A percentile compares a stretch with the other conserved stretches of the same genome.
phyloP scores from a whole-genome alignment of 1,284 basidiomycete species.

The Sphagnurus paluster region DNA sequence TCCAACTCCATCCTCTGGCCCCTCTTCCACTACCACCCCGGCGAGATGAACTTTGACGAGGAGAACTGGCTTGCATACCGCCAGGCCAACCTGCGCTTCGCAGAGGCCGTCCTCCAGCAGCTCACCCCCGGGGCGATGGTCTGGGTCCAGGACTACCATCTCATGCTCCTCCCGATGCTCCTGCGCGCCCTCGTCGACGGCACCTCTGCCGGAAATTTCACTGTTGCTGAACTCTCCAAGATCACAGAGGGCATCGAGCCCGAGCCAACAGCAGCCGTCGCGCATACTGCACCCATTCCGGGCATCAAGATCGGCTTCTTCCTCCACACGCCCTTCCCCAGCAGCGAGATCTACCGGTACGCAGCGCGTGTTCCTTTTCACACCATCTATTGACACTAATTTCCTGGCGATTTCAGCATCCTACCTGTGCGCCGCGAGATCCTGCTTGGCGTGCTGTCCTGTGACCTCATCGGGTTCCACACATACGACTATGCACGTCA shows the following conservation, averaged over 20 bases:
- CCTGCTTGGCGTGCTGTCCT: slow-evolving; percentile 91
- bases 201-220: slow-evolving; percentile 59
- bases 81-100: slow-evolving; percentile 95
- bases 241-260: slow-evolving; percentile 77
- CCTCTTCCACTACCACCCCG: slow-evolving; percentile 97
- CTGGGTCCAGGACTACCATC: slow-evolving; percentile 98
- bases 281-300: slow-evolving; percentile 41
- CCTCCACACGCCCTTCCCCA: slow-evolving; percentile 98
- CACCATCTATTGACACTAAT: neutral
- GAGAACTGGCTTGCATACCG: slow-evolving; percentile 98
- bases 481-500: slow-evolving; percentile 99
- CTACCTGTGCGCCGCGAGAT: slow-evolving; percentile 97
- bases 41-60: slow-evolving; percentile 99
- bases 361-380: slow-evolving; percentile 4
- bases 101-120: slow-evolving; percentile 82
- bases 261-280: slow-evolving; percentile 47
- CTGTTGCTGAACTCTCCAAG: slow-evolving; percentile 67
- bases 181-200: slow-evolving; percentile 88
- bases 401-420: slow-evolving; percentile 60
- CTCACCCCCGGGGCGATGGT: slow-evolving; percentile 89
- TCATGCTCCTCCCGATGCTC: slow-evolving; percentile 97
- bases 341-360: slow-evolving; percentile 95
- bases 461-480: slow-evolving; percentile 98
- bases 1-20: slow-evolving; percentile 99
- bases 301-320: slow-evolving; percentile 96